These are phyloP conservation scores for Ophiobolus disseminans DNA, from an alignment of 2,329 filamentous ascomycete genomes.

Conservation along the genomic window DNA sequence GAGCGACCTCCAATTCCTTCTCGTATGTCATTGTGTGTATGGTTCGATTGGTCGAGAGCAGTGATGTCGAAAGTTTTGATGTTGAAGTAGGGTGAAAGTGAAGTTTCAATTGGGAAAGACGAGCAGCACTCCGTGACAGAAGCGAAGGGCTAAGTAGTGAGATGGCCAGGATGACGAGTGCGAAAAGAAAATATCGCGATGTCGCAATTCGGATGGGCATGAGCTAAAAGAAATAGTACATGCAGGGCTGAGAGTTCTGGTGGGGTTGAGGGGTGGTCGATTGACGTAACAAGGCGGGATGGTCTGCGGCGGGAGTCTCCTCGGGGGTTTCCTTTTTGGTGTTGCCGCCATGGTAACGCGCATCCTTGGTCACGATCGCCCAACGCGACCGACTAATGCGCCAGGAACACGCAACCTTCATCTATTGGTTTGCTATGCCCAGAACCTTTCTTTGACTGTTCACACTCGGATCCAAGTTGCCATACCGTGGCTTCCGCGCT, in stretches of 20 bases:
- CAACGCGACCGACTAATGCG: too few species aligned
- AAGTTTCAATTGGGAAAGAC: slow-evolving; percentile 39
- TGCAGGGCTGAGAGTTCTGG: slow-evolving; percentile 17
- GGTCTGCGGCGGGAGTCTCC: slow-evolving; percentile 11
- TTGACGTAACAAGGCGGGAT: slow-evolving; percentile 16
- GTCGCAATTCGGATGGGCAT: slow-evolving; percentile 34
- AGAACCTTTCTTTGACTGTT: too few species aligned
- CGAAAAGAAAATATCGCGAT: slow-evolving; percentile 41
- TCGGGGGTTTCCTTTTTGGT: slow-evolving; percentile 29
- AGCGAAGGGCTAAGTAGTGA: slow-evolving; percentile 37
- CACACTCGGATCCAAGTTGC: too few species aligned
- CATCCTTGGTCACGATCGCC: too few species aligned
- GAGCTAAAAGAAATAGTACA: slow-evolving; percentile 20
- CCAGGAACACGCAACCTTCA: too few species aligned
- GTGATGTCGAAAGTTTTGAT: slow-evolving; percentile 12
- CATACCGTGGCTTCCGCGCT: too few species aligned
- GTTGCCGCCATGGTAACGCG: slow-evolving; percentile 26
- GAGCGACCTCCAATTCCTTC: slow-evolving; percentile 81
- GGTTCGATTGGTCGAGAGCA: slow-evolving; percentile 19
- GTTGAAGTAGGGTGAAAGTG: slow-evolving; percentile 38
- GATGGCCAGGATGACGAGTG: slow-evolving; percentile 42
- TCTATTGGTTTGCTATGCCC: too few species aligned
- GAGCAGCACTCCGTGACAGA: slow-evolving; percentile 36
- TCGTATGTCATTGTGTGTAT: slow-evolving; percentile 63
- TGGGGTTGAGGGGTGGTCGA: slow-evolving; percentile 20